Base-by-base conservation (phyloP, 1,284 basidiomycete species). In the Tilletia caries region DNA sequence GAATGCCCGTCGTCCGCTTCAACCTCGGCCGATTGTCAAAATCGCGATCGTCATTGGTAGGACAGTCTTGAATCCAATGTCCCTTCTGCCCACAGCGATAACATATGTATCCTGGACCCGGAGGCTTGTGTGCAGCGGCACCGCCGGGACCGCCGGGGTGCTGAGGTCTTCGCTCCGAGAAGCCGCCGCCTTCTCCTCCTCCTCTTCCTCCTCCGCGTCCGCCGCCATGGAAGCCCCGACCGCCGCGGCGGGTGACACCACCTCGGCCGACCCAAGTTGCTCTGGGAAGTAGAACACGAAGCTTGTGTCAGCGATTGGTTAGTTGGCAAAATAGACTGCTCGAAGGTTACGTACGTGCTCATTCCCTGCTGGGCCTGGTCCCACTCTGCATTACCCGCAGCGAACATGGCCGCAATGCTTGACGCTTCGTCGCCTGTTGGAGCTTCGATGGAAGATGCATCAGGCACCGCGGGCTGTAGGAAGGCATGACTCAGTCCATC, bases 21-120 rank as follows among this genome's bases (percentile, higher is more conserved):
- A 98, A 95, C 34, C 95, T 90, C 67, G 95, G 95, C 71, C 92
- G 87, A 79, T 98, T 92, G 84, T 96, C 93, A 75, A 90, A 96
- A 43, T 95, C 92, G 44, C 92, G 91, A 83, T 98, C 93, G 77
- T 92, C 93, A 83, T 98, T 98, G 2, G 93, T 96, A 0, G 96
- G 96, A 82, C 96, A 99, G 75, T 96, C 93, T 83, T 99, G 95
- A 75, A 99, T 99, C 96, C 96, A 98, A 82, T 99, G 96, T 10
- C 81, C 81, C 64, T 97, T 96, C 85, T 96, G 91, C 52, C 95
- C 95, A 85, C 96, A 99, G 48, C 96, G 90, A 84, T 98, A 98
- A 83, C 96, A 98, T n/a, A 98, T 94, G 85, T 98, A 99, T 68
- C 95, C 96, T 3, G 91, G 88, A 32, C 66, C 64, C 10, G 66